Evolutionary conservation across 805 yeast species (phyloP).

Genomic region (Lachancea nothofagi): DNA sequence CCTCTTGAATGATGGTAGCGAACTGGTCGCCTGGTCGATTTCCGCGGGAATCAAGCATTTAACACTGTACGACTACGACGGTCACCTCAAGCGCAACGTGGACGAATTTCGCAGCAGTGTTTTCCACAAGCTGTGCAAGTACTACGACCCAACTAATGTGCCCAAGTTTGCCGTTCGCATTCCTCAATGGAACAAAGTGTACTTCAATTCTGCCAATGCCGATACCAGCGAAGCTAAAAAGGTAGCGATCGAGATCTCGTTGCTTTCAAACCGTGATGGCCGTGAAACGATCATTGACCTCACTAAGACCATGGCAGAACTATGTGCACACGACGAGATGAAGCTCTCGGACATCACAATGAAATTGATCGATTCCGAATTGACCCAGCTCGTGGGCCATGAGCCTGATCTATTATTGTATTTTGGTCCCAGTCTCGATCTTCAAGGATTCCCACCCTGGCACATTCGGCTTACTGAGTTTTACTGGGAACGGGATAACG

Average conservation of each 20-base stretch:
- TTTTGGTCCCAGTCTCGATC: conserved; percentile 81
- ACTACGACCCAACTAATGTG: conserved; percentile 64
- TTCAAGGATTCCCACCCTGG: conserved; percentile 98
- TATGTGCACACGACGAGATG: conserved; percentile 58
- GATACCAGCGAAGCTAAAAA: conserved; percentile 31
- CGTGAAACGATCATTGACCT: conserved; percentile 84
- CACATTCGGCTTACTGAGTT: conserved; percentile 86
- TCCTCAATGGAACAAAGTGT: conserved; percentile 58
- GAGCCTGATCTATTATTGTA: conserved; percentile 87
- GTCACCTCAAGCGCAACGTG: conserved; percentile 51
- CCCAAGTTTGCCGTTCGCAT: conserved; percentile 59
- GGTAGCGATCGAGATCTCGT: conserved; percentile 54
- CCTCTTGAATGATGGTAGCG: conserved; percentile 68
- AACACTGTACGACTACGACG: conserved; percentile 74
- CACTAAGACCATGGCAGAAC: conserved; percentile 77
- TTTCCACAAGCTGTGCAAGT: conserved; percentile 52
- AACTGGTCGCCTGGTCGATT: conserved; percentile 79
- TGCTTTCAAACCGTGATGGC: conserved; percentile 77
- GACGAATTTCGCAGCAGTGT: conserved; percentile 54
- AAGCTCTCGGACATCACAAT: conserved; percentile 63
- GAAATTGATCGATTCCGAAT: conserved; percentile 67
- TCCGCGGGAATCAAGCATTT: conserved; percentile 76
- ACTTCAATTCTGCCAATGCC: conserved; percentile 34
- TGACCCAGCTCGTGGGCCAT: conserved; percentile 69
- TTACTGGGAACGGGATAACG: conserved; percentile 86